Evolutionary conservation across 2,329 filamentous ascomycete genomes (phyloP).

Genomic region (Thielaviopsis cerberus): DNA sequence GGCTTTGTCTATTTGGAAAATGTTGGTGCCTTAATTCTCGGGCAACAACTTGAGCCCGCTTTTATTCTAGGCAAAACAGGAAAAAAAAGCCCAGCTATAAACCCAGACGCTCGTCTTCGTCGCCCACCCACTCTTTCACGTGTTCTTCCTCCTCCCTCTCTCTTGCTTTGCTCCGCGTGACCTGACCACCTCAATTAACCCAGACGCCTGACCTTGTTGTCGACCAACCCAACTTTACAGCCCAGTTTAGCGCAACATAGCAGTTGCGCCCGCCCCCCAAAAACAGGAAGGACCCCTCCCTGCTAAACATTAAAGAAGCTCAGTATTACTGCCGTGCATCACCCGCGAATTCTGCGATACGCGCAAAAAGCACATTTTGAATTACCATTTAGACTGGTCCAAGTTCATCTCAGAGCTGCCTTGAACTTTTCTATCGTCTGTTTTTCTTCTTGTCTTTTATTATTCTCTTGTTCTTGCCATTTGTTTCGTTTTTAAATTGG

Average conservation of each 20-base stretch:
- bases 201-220: not conserved
- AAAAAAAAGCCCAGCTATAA: conserved; percentile 4
- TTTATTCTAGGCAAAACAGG: not conserved
- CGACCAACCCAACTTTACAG: not conserved
- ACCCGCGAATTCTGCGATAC: not conserved
- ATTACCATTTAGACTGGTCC: conserved; percentile 1
- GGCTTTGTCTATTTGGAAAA: not conserved
- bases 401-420: not conserved
- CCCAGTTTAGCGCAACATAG: not conserved
- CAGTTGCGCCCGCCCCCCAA: not conserved
- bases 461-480: not conserved
- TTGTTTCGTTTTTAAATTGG: conserved; percentile 6
- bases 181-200: conserved; percentile 13
- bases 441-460: not conserved
- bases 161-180: conserved; percentile 20
- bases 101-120: conserved; percentile 1
- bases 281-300: not conserved
- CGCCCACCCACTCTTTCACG: conserved; percentile 21
- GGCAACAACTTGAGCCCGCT: not conserved
- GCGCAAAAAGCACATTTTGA: not conserved
- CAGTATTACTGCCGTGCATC: not conserved
- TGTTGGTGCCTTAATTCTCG: not conserved
- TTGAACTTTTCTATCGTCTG: conserved; percentile 9
- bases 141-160: conserved; percentile 20
- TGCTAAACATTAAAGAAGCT: not conserved